Conservation (phyloP, 805 yeast species). For the Saccharomycopsis guyanensis region DNA sequence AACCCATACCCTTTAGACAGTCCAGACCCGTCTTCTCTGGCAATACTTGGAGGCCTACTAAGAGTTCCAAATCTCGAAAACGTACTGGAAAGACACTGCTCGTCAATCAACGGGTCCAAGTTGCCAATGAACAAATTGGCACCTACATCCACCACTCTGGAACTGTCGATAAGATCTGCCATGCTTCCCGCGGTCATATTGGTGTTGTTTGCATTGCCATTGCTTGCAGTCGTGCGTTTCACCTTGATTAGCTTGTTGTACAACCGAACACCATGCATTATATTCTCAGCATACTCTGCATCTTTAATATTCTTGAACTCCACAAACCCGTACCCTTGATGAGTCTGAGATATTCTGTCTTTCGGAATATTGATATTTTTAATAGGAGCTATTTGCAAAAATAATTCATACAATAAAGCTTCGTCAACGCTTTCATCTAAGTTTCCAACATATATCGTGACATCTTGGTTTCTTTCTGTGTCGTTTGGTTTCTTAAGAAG, state of each 20-base stretch:
- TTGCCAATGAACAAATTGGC: constrained; percentile 65
- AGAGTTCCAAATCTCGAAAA: constrained; percentile 66
- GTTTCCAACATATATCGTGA: constrained; percentile 75
- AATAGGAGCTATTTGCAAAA: constrained; percentile 80
- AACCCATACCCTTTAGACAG: constrained; percentile 59
- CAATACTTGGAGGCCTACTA: constrained; percentile 40
- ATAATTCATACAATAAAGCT: constrained; percentile 66
- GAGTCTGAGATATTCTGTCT: constrained; percentile 60
- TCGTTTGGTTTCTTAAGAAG: constrained; percentile 24
- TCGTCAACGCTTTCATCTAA: constrained; percentile 72
- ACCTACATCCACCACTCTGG: constrained; percentile 36
- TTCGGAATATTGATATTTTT: constrained; percentile 65
- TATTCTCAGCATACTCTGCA: constrained; percentile 57
- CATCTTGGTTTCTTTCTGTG: constrained; percentile 48
- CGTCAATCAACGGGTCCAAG: constrained; percentile 55
- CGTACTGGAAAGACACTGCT: constrained; percentile 42
- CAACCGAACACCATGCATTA: constrained; percentile 53
- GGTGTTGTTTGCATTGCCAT: constrained; percentile 14
- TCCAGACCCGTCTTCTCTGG: constrained; percentile 40
- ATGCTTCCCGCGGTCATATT: constrained; percentile 21
- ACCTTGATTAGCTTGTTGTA: constrained; percentile 56
- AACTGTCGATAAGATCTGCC: constrained; percentile 8
- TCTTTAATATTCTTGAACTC: constrained; percentile 56
- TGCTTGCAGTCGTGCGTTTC: constrained; percentile 34
- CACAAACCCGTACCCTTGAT: constrained; percentile 86